Conservation (phyloP, 768 basidiomycete genomes). For the Mycena venus region DNA sequence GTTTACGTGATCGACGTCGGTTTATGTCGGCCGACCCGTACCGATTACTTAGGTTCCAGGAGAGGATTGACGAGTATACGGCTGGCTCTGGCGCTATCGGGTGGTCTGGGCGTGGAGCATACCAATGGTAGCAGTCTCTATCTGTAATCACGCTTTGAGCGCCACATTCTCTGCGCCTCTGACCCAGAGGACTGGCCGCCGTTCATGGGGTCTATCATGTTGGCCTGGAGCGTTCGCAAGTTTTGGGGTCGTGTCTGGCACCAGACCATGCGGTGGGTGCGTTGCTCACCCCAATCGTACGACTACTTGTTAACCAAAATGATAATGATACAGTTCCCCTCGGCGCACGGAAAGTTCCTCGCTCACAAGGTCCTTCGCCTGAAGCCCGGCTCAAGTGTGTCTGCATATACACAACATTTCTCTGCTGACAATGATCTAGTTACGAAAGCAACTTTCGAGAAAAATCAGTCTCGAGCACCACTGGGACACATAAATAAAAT, state of each 20-base stretch:
- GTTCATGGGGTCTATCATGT: slow-evolving; percentile 14
- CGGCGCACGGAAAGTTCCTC: slow-evolving; percentile 23
- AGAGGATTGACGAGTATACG: too few species aligned
- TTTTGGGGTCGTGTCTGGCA: slow-evolving; percentile 28
- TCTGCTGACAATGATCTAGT: too few species aligned
- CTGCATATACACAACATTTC: slow-evolving; percentile 27
- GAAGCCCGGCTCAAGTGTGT: slow-evolving; percentile 5
- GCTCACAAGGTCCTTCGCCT: slow-evolving; percentile 8
- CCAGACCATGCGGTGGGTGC: slow-evolving; percentile 25
- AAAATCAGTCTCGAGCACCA: too few species aligned
- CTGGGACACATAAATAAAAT: too few species aligned
- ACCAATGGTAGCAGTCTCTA: not conserved
- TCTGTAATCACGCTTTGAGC: not conserved
- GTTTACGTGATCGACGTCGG: too few species aligned
- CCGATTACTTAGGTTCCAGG: too few species aligned
- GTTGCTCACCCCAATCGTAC: not conserved
- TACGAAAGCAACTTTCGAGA: too few species aligned
- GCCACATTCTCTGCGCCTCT: slow-evolving; percentile 20
- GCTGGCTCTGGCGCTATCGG: slow-evolving; percentile 14
- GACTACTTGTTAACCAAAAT: not conserved
- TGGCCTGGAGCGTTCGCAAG: slow-evolving; percentile 19
- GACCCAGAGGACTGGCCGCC: slow-evolving; percentile 25
- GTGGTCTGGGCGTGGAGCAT: slow-evolving; percentile 5
- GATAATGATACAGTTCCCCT: slow-evolving; percentile 5
- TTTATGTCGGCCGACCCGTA: too few species aligned